These are phyloP conservation scores for Babesia ovis DNA, from an alignment of 169 alveolate genomes.

Conservation along the genomic window DNA sequence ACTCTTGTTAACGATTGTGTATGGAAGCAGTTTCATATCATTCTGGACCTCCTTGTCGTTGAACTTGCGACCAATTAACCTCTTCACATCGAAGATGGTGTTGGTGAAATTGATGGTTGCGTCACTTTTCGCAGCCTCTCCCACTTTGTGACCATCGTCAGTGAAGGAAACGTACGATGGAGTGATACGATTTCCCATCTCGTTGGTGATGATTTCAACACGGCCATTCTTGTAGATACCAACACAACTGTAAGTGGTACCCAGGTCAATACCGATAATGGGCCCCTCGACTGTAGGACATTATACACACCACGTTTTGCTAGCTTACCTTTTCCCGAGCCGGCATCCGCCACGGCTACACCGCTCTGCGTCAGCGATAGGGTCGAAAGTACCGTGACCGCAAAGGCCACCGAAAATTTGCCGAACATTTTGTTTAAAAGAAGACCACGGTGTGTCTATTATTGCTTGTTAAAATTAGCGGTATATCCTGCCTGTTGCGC, in stretches of 20 bases:
- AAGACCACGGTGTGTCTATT: neutral
- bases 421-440: constrained; percentile 1
- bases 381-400: constrained; percentile 20
- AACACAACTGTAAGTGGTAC: constrained; percentile 98
- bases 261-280: constrained; percentile 97
- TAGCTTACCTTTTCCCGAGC: constrained; percentile 26
- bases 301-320: neutral
- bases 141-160: constrained; percentile 93
- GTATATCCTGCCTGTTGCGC: neutral
- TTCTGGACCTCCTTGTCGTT: constrained; percentile 93
- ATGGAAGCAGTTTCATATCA: constrained; percentile 96
- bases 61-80: constrained; percentile 97
- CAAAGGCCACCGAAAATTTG: constrained; percentile 13
- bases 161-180: constrained; percentile 98
- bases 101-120: constrained; percentile 95
- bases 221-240: constrained; percentile 97
- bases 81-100: constrained; percentile 97
- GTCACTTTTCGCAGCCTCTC: constrained; percentile 97
- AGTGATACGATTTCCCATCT: constrained; percentile 93
- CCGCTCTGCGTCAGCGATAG: neutral
- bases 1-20: constrained; percentile 89
- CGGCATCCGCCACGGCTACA: constrained; percentile 16
- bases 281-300: constrained; percentile 86
- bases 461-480: neutral
- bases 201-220: constrained; percentile 95